Conservation (phyloP, 2,329 filamentous ascomycete species). For the Epichloe aotearoae region DNA sequence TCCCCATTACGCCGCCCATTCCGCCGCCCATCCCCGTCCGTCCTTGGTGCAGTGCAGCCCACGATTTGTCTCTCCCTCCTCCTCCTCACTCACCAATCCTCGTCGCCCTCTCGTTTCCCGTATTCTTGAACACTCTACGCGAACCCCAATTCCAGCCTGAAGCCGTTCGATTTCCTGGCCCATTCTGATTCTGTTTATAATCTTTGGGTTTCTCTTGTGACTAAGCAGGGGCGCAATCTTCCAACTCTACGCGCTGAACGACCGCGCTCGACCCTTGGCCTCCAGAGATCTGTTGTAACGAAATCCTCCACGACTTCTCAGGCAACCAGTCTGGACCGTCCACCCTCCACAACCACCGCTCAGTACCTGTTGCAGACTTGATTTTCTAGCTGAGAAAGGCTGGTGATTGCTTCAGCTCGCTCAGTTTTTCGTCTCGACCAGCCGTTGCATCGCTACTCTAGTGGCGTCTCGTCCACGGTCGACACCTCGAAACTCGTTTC, state of each 20-base stretch:
- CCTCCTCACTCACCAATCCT: slow-evolving; percentile 7
- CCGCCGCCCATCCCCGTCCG: slow-evolving; percentile 17
- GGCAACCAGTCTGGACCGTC: slow-evolving; percentile 15
- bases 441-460: slow-evolving; percentile 3
- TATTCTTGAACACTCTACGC: slow-evolving; percentile 6
- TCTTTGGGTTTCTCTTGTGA: slow-evolving; percentile 8
- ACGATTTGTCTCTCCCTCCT: slow-evolving; percentile 16
- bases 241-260: slow-evolving; percentile 13
- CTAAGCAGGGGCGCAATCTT: slow-evolving; percentile 4
- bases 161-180: neutral
- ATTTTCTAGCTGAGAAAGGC: slow-evolving; percentile 8
- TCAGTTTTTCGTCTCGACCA: slow-evolving; percentile 3
- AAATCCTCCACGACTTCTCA: slow-evolving; percentile 19
- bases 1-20: slow-evolving; percentile 13
- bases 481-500: neutral
- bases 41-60: slow-evolving; percentile 9
- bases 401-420: neutral
- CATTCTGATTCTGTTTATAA: slow-evolving; percentile 4
- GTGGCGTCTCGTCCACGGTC: neutral
- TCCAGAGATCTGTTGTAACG: slow-evolving; percentile 11
- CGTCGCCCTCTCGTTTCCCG: slow-evolving; percentile 5
- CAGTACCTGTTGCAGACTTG: slow-evolving; percentile 10
- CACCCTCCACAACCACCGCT: slow-evolving; percentile 12
- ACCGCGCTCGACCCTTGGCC: slow-evolving; percentile 10
- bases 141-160: slow-evolving; percentile 3